phyloP scores from a whole-genome alignment of 371 early-diverging fungal species.

The Chytridium lagenaria region DNA sequence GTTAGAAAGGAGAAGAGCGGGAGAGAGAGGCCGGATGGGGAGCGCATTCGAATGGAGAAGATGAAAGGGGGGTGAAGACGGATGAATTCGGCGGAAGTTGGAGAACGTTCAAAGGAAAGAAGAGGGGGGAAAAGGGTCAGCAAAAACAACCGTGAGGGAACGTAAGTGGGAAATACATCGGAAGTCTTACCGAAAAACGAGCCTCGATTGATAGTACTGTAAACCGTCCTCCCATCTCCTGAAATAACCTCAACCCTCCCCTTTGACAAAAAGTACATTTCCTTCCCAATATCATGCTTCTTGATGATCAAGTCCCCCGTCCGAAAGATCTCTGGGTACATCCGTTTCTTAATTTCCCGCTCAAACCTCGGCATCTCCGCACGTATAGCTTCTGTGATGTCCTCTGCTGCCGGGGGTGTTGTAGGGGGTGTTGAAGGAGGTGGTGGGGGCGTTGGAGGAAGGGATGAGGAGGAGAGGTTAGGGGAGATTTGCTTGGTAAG shows the following conservation, averaged over 20 bases:
- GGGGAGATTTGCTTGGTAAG: too few species aligned
- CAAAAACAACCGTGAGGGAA: too few species aligned
- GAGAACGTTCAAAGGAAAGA: background rate
- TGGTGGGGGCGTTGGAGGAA: background rate
- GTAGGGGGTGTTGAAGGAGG: background rate
- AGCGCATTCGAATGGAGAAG: background rate
- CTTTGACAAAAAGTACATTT: slow-evolving; percentile 52
- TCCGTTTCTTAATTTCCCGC: slow-evolving; percentile 40
- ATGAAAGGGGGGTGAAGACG: background rate
- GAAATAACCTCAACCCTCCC: slow-evolving; percentile 54
- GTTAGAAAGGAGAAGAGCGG: background rate
- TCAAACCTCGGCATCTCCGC: slow-evolving; percentile 50
- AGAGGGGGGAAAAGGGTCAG: too few species aligned
- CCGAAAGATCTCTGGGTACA: slow-evolving; percentile 41
- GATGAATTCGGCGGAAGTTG: background rate
- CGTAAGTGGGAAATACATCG: too few species aligned
- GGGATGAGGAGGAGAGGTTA: background rate
- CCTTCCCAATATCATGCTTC: slow-evolving; percentile 52
- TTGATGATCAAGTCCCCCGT: slow-evolving; percentile 49
- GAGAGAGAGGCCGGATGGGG: background rate
- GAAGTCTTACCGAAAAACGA: slow-evolving; percentile 50
- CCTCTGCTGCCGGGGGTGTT: background rate
- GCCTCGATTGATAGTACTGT: slow-evolving; percentile 45
- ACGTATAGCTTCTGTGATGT: slow-evolving; percentile 19
- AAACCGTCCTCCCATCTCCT: slow-evolving; percentile 44